Percentiles rank a stretch among this genome's conserved stretches.
Conservation (phyloP, 495 filamentous ascomycete species). For the Lophiotrema nucula region DNA sequence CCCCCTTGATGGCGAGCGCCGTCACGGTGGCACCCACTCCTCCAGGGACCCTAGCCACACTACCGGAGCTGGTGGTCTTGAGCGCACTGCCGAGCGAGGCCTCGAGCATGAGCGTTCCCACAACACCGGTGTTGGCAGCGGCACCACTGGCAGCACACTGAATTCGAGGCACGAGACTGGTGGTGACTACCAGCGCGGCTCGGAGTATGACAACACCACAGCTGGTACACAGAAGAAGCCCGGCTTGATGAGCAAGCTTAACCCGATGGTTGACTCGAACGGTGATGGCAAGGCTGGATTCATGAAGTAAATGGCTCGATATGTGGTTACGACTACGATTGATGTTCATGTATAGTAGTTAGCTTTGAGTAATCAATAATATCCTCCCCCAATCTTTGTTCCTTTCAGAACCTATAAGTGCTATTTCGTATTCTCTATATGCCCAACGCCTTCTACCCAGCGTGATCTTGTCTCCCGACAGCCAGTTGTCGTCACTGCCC, state of each 20-base stretch:
- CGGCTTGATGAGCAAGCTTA: slow-evolving; percentile 48
- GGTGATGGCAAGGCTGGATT: slow-evolving; percentile 49
- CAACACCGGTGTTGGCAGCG: neutral
- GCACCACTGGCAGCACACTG: neutral
- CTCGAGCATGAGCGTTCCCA: neutral
- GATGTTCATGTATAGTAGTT: neutral
- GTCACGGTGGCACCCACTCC: neutral
- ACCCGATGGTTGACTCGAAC: slow-evolving; percentile 48
- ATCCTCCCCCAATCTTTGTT: neutral
- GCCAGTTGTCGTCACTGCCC: neutral
- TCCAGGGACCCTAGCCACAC: neutral
- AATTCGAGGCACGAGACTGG: neutral
- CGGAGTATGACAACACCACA: slow-evolving; percentile 1
- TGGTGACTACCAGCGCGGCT: slow-evolving; percentile 4
- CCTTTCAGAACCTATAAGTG: neutral
- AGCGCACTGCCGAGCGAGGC: no score
- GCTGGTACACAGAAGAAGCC: slow-evolving; percentile 36
- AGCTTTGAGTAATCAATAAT: neutral
- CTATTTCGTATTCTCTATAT: neutral
- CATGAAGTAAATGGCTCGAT: slow-evolving; percentile 39
- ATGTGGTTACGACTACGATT: neutral
- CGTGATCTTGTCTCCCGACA: neutral
- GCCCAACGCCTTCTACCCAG: neutral
- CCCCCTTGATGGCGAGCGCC: neutral
- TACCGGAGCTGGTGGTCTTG: neutral